Base-by-base conservation (phyloP, 192 early-diverging fungal species). In the Mycoemilia scoparia region DNA sequence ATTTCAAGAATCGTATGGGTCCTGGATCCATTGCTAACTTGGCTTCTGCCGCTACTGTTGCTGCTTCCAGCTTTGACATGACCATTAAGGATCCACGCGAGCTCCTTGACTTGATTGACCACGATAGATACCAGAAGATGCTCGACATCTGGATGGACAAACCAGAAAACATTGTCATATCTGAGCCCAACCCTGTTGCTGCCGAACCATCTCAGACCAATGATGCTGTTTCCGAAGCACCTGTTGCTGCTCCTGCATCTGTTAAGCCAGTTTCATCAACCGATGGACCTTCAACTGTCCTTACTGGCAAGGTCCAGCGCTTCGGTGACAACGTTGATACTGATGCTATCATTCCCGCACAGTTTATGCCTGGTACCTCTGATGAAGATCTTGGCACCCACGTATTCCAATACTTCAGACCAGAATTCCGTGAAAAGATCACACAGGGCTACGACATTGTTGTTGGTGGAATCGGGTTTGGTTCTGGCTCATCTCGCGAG, bases 1-100 rank as follows among this genome's bases (percentile, higher is more conserved):
- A 82, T 53, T 82, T 82, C 49, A 76, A 74, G 60, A 82, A 82
- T 57, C 71, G 79, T 41, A 82, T 82, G 79, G 79, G 79, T 15
- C 73, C 74, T 32, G 79, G 79, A 29, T 71, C 73, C 21, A 82
- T 82, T 32, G 79, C 66, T 34, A 82, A 82, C 55, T 60, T 82
- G 21, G 67, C 71, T 13, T 79, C 77, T 11, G 79, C 79, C 9
- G 74, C 79, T 25, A 79, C 77, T 8, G 79, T 82, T 11, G 79
- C 79, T 12, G 79, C 77, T 2, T 82, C 79, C 5, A 70, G 68
- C 19, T 82, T 82, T 44, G 65, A 54, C 58, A 82, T 82, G 78
- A 62, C 60, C 46, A 52, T 77, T 21, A 63, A 67, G 21, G 73
- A 78, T 49, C 78, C 78, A 14, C 58, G 64, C 32, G 72, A 69